Evolutionary conservation across 768 basidiomycete genomes (phyloP), one percentile per base, ranked within the genome.

Genomic region (Leccinum disarticulatum): DNA sequence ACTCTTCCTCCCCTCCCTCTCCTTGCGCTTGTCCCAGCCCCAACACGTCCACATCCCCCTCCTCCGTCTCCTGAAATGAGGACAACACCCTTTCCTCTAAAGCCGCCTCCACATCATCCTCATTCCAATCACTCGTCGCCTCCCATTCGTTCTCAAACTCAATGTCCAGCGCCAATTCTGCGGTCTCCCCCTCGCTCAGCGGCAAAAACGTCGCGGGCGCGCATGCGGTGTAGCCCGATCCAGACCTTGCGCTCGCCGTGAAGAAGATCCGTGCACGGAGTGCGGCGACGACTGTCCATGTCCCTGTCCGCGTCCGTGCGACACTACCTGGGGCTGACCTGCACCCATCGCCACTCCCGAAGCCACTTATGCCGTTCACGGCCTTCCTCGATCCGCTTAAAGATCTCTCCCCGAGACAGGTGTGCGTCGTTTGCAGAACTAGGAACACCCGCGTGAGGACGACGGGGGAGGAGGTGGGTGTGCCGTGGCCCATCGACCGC

Each of bases 121-220:
- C 91, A 70, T 93, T 93, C 90, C 91, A 93, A 74, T 93, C 90
- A 65, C 90, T 93, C 53, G 89, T 91, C 48, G 91, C 85, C 72
- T 93, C 91, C 91, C 91, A 94, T 88, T 87, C 5, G 38, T 92
- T 91, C 67, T 93, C 91, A 66, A 93, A 93, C 71, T 93, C 91
- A 58, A 93, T 88, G 64, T 92, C 91, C 48, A 88, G 74, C 22
- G 85, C 77, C 36, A 86, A 65, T 69, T 89, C 17, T 3, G 59
- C 55, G 2, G 69, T 69, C 43, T 84, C 82, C 17, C 81, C 81
- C 1, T 83, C 83, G 47, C 71, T 72, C 41, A 71, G 48, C 2
- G 66, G 71, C 4, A 73, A 61, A 47, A 73, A 73, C 13, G 59
- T 48, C 9, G 68, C 63, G 7, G 72, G 63, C 0, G 58, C 61